Percentiles rank a stretch among this genome's conserved stretches.
These are phyloP conservation scores for Ganoderma sinense DNA, from an alignment of 1,284 basidiomycete genomes.

Conservation along the genomic window DNA sequence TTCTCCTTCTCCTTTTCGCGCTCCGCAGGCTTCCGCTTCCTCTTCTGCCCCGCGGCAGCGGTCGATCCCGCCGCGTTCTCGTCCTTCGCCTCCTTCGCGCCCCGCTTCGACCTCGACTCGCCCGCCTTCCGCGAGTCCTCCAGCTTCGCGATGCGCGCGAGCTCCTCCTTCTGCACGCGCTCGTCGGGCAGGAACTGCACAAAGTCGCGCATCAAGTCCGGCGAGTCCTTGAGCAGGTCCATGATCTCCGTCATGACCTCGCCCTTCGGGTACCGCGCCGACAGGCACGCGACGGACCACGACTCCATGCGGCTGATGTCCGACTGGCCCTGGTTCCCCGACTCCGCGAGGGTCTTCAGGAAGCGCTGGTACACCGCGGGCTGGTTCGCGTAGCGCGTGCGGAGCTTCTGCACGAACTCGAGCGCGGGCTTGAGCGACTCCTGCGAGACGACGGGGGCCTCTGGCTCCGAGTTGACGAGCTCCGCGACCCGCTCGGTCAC, in stretches of 20 bases:
- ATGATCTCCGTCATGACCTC: slow-evolving; percentile 89
- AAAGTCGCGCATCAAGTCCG: slow-evolving; percentile 92
- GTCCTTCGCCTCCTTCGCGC: slow-evolving; percentile 19
- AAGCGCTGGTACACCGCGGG: slow-evolving; percentile 95
- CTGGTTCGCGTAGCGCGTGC: slow-evolving; percentile 86
- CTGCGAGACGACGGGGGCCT: slow-evolving; percentile 22
- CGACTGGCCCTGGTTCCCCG: slow-evolving; percentile 55
- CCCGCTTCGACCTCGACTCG: slow-evolving; percentile 32
- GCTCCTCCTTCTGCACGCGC: slow-evolving; percentile 55
- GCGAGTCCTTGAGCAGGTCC: slow-evolving; percentile 86
- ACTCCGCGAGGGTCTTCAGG: slow-evolving; percentile 87
- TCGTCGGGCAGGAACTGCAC: slow-evolving; percentile 89
- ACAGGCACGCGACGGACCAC: slow-evolving; percentile 52
- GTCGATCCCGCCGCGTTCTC: slow-evolving; percentile 31
- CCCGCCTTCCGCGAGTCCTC: slow-evolving; percentile 30
- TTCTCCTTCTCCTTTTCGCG: slow-evolving; percentile 43
- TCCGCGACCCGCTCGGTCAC: slow-evolving; percentile 6
- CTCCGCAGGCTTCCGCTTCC: slow-evolving; percentile 64
- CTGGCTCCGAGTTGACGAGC: slow-evolving; percentile 16
- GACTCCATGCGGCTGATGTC: slow-evolving; percentile 74
- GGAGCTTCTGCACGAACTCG: slow-evolving; percentile 97
- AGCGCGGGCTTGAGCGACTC: slow-evolving; percentile 75
- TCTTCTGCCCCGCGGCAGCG: slow-evolving; percentile 59
- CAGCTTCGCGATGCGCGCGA: slow-evolving; percentile 34
- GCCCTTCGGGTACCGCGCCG: slow-evolving; percentile 46